Base-by-base conservation (phyloP, 2,329 filamentous ascomycete species). In the Alternaria panax region DNA sequence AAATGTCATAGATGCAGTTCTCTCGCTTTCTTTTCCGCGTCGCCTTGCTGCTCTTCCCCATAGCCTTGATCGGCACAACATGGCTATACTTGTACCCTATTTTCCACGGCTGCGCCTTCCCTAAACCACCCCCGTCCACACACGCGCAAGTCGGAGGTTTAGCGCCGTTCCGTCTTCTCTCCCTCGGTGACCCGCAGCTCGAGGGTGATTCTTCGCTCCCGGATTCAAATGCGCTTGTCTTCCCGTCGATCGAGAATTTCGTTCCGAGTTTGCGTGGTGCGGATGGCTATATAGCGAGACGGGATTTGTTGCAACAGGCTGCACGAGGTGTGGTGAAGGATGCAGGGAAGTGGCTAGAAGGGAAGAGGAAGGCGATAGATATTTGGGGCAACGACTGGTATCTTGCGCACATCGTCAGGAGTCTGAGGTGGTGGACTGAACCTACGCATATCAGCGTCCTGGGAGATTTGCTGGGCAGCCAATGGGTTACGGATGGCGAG, bases 301-400 rank as follows among this genome's bases (percentile, higher is more conserved):
- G 51, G 56, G 27, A 66, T 11, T 22, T 72, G 11, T 18, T 57
- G 14, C 22, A 36, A 25, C 51, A 54, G 7, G 69, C 70, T 5
- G 58, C 52, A 18, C 68, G 63, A 9, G 63, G 76, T 4, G 59
- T 74, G 14, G 57, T 54, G 1, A 62, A 89, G 57, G 93, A 97
- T 75, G 80, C 93, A 2, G 88, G 88, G 7, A 85, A 87, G 66
- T 83, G 88, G 18, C 67, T 93, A 50, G 83, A 88, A 66, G 89
- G 88, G 1, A 81, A 85, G 51, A 86, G 92, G 65, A 99, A 99
- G 80, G 85, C 87, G 18, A 78, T 99, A 67, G 95, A 99, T 78
- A 86, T 97, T 2, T 87, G 93, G 71, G 95, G 95, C 4, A 99
- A 99, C 78, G 95, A 99, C 79, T 92, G 88, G 73, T 99, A 98